These are phyloP conservation scores for Gloeostereum incarnatum DNA, from an alignment of 768 basidiomycete species.

Conservation along the genomic window DNA sequence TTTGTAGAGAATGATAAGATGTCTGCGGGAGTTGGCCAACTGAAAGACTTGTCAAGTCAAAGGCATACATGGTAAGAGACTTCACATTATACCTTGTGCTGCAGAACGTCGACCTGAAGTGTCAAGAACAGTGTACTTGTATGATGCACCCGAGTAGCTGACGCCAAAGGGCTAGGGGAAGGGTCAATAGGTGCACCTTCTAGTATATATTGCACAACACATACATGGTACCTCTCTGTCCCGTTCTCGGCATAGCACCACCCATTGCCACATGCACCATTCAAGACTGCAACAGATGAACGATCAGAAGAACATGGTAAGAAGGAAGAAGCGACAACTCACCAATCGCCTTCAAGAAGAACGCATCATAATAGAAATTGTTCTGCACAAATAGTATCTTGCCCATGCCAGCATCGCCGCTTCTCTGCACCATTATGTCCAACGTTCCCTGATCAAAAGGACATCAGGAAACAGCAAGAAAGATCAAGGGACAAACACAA, in stretches of 20 bases:
- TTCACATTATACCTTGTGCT: conserved; percentile 63
- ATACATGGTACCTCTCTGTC: conserved; percentile 64
- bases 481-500: conserved; percentile 8
- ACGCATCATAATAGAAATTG: conserved; percentile 97
- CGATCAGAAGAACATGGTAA: not conserved
- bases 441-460: conserved; percentile 55
- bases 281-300: conserved; percentile 52
- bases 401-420: conserved; percentile 53
- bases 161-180: conserved; percentile 76
- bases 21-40: conserved; percentile 93
- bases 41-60: conserved; percentile 20
- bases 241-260: conserved; percentile 60
- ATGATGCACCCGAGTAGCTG: conserved; percentile 90
- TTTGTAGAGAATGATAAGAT: conserved; percentile 80
- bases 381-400: conserved; percentile 83
- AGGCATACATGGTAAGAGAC: not conserved
- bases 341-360: conserved; percentile 97
- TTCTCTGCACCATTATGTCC: conserved; percentile 87
- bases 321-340: conserved; percentile 13
- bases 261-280: conserved; percentile 85
- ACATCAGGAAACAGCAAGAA: conserved; percentile 1
- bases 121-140: conserved; percentile 95
- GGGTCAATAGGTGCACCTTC: conserved; percentile 6
- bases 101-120: conserved; percentile 83
- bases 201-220: conserved; percentile 14